phyloP scores from a whole-genome alignment of 805 yeast species.

The Metschnikowia similis region DNA sequence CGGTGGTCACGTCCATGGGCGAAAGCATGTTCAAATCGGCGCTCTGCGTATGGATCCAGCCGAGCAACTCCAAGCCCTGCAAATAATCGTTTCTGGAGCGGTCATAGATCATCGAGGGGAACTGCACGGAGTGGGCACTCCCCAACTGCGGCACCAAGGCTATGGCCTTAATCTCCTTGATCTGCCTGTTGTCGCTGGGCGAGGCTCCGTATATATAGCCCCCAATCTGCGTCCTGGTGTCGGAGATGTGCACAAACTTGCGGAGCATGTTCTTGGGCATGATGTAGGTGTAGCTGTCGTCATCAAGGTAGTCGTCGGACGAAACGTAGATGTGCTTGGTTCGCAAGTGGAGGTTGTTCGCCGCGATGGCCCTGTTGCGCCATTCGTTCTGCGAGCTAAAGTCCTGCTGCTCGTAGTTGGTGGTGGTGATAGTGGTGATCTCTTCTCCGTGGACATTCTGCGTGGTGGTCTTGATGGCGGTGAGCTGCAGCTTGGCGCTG shows the following conservation, averaged over 20 bases:
- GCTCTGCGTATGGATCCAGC: constrained; percentile 91
- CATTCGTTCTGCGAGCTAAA: constrained; percentile 87
- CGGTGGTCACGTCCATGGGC: constrained; percentile 67
- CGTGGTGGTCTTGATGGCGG: constrained; percentile 78
- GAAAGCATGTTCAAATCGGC: constrained; percentile 60
- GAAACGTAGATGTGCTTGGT: constrained; percentile 68
- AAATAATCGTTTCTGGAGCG: constrained; percentile 30
- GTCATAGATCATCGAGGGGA: constrained; percentile 47
- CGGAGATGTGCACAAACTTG: constrained; percentile 76
- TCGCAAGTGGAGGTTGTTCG: constrained; percentile 67
- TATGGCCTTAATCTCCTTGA: constrained; percentile 73
- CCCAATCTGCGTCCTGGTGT: constrained; percentile 75
- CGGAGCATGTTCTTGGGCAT: constrained; percentile 78
- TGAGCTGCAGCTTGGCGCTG: constrained; percentile 48
- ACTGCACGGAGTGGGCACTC: constrained; percentile 56
- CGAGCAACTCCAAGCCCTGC: constrained; percentile 66
- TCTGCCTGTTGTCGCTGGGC: constrained; percentile 63
- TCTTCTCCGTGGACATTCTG: constrained; percentile 95
- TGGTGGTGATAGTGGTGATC: constrained; percentile 88
- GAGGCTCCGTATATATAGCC: constrained; percentile 79
- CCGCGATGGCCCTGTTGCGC: constrained; percentile 81
- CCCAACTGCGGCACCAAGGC: constrained; percentile 90
- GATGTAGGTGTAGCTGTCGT: constrained; percentile 60
- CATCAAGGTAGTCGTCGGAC: constrained; percentile 48
- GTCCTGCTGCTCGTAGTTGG: constrained; percentile 77